phyloP scores from a whole-genome alignment of 1,139 yeast species.

The Pneumocystis murina region DNA sequence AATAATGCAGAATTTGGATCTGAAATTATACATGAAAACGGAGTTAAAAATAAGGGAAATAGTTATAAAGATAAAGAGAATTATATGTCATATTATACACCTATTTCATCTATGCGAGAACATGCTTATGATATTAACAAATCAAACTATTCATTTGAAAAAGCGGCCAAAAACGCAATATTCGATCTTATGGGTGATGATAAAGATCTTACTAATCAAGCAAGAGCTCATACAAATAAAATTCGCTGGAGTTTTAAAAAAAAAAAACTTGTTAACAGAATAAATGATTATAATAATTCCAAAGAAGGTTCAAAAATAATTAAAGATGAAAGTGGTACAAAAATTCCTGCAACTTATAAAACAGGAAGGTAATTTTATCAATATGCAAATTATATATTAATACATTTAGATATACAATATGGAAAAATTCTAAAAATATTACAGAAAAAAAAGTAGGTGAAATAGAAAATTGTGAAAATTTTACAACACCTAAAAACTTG shows the following conservation, averaged over 20 bases:
- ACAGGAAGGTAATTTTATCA: slow-evolving; percentile 51
- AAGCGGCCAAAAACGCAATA: slow-evolving; percentile 69
- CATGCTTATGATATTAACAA: slow-evolving; percentile 42
- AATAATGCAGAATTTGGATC: slow-evolving; percentile 17
- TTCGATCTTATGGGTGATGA: slow-evolving; percentile 80
- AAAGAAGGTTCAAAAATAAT: slow-evolving; percentile 42
- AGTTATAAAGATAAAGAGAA: slow-evolving; percentile 65
- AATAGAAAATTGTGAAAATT: slow-evolving; percentile 21
- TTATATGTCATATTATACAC: slow-evolving; percentile 83
- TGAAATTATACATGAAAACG: slow-evolving; percentile 15
- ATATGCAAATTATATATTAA: slow-evolving; percentile 74
- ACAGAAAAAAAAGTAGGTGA: slow-evolving; percentile 15
- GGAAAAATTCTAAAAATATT: slow-evolving; percentile 43
- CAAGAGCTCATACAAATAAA: slow-evolving; percentile 33
- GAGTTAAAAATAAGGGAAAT: slow-evolving; percentile 27
- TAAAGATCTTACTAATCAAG: slow-evolving; percentile 10
- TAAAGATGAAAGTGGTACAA: slow-evolving; percentile 88
- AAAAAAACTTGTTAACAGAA: slow-evolving; percentile 16
- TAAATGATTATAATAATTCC: slow-evolving; percentile 13
- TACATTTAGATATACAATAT: slow-evolving; percentile 33
- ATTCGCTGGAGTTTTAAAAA: slow-evolving; percentile 84
- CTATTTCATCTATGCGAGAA: slow-evolving; percentile 66
- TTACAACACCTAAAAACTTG: slow-evolving; percentile 12
- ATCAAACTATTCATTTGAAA: slow-evolving; percentile 47
- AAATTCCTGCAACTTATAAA: slow-evolving; percentile 79